A percentile compares a stretch with the other conserved stretches of the same genome.
Evolutionary conservation across 75 land plant species (phyloP).

Genomic region (Sequoiadendron giganteum): DNA sequence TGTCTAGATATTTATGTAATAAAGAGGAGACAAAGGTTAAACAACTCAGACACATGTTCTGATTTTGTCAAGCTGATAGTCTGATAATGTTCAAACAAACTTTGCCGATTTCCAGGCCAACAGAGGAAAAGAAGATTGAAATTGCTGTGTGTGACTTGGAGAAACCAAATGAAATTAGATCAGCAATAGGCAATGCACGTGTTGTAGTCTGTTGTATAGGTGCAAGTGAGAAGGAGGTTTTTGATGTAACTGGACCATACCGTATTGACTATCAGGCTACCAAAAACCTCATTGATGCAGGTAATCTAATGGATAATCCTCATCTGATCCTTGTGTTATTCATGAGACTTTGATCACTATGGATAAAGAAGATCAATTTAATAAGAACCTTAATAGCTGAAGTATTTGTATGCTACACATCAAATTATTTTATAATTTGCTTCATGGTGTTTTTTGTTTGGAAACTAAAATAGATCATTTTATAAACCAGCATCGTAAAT

Average conservation of each 20-base stretch:
- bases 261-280: conserved; percentile 88
- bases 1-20: not conserved
- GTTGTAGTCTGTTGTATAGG: conserved; percentile 93
- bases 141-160: conserved; percentile 88
- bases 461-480: not conserved
- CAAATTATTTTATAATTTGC: not conserved
- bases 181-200: conserved; percentile 82
- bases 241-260: conserved; percentile 90
- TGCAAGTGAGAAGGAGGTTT: conserved; percentile 93
- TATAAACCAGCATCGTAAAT: not conserved
- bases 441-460: not conserved
- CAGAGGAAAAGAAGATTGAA: conserved; percentile 63
- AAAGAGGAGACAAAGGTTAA: not conserved
- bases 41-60: conserved; percentile 1
- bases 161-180: conserved; percentile 50
- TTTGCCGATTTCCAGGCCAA: conserved; percentile 61
- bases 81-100: conserved; percentile 12
- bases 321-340: not conserved
- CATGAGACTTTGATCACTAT: not conserved
- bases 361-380: not conserved
- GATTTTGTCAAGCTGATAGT: not conserved
- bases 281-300: conserved; percentile 79
- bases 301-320: conserved; percentile 29
- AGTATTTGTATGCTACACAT: not conserved
- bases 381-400: not conserved